phyloP scores from a whole-genome alignment of 345 rosid species.

The Bruguiera sexangula region DNA sequence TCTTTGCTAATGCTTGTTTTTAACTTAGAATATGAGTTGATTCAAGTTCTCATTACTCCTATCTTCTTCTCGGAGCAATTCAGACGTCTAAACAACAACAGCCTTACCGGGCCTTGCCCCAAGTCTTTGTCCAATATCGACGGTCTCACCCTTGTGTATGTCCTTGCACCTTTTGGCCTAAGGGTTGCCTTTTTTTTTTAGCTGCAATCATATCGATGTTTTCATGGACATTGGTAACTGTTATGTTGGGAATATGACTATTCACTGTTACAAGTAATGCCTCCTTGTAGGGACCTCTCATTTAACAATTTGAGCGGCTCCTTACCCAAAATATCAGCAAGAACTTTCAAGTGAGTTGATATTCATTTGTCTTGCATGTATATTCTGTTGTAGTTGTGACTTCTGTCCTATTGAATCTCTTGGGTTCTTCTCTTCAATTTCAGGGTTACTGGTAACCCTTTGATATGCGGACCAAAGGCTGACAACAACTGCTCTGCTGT shows the following conservation, averaged over 20 bases:
- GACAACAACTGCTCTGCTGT: conserved; percentile 73
- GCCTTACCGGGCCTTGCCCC: conserved; percentile 78
- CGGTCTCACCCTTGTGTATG: conserved; percentile 89
- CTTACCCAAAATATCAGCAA: conserved; percentile 82
- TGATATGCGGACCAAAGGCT: conserved; percentile 74
- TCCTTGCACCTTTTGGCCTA: conserved; percentile 15
- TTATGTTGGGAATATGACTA: background rate
- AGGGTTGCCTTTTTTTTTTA: background rate
- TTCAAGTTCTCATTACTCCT: conserved; percentile 2
- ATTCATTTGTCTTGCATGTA: conserved; percentile 6
- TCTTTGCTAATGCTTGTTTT: background rate
- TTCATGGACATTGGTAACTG: background rate
- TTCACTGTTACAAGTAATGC: conserved; percentile 9
- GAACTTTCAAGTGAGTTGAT: conserved; percentile 83
- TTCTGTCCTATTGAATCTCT: conserved; percentile 13
- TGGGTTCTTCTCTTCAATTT: conserved; percentile 14
- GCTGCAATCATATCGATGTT: conserved; percentile 3
- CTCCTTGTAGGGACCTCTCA: conserved; percentile 71
- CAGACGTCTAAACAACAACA: conserved; percentile 98
- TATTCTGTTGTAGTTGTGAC: background rate
- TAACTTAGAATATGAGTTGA: background rate
- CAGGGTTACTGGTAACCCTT: conserved; percentile 81
- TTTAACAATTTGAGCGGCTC: conserved; percentile 93
- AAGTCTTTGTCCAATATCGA: conserved; percentile 71
- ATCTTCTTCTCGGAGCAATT: conserved; percentile 22